These are phyloP conservation scores for Tetracentron sinense DNA, from an alignment of 164 flowering plant genomes.

Conservation along the genomic window DNA sequence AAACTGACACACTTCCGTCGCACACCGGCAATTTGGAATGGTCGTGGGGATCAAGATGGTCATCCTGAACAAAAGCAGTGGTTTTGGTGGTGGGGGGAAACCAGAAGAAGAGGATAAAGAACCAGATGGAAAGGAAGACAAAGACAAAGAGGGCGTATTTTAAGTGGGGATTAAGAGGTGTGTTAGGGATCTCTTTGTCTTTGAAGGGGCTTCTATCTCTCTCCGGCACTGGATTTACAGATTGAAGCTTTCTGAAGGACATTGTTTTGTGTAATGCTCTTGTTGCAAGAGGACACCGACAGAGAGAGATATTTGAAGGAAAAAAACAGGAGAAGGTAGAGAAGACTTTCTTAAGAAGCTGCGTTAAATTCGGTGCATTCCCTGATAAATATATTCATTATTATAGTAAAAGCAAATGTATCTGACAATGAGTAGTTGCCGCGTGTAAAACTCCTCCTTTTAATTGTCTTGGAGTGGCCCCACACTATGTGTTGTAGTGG, in stretches of 20 bases:
- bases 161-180: background rate
- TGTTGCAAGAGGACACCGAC: background rate
- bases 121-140: constrained; percentile 16
- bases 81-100: constrained; percentile 4
- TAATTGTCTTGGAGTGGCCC: no score
- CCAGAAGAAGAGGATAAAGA: constrained; percentile 6
- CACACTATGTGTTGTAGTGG: no score
- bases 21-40: background rate
- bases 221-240: constrained; percentile 6
- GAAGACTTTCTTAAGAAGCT: no score
- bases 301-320: no score
- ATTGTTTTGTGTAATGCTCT: background rate
- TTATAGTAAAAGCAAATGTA: no score
- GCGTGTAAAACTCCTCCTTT: no score
- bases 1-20: constrained; percentile 21
- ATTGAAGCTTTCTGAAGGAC: constrained; percentile 3
- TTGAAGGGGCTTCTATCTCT: constrained; percentile 2
- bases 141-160: constrained; percentile 5
- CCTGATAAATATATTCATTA: no score
- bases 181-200: constrained; percentile 7
- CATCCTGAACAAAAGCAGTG: background rate
- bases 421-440: no score
- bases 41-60: background rate
- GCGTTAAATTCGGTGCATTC: no score
- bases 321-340: no score